A percentile compares a stretch with the other conserved stretches of the same genome.
Evolutionary conservation across 768 basidiomycete species (phyloP).

Genomic region (Rhodocollybia butyracea): DNA sequence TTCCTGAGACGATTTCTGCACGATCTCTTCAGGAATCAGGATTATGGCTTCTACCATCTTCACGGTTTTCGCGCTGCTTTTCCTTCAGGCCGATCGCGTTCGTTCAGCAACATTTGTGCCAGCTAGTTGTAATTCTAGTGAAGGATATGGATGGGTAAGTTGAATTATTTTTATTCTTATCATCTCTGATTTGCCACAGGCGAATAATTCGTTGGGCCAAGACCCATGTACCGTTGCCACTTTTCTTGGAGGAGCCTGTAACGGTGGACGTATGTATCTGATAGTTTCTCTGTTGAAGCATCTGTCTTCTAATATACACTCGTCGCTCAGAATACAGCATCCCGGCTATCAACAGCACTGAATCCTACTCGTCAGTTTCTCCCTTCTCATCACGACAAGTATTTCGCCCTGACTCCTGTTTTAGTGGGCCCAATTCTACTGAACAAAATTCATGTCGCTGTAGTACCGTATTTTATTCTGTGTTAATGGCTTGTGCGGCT

Average conservation of each 20-base stretch:
- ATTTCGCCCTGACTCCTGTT: too few species aligned
- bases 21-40: not conserved
- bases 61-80: not conserved
- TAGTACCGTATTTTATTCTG: constrained; percentile 3
- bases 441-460: constrained; percentile 6
- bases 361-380: too few species aligned
- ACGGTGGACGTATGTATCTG: not conserved
- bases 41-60: not conserved
- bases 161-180: not conserved
- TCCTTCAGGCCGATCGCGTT: not conserved
- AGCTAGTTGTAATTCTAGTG: constrained; percentile 4
- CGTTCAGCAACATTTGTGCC: not conserved
- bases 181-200: not conserved
- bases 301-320: not conserved
- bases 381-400: too few species aligned
- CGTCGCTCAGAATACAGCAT: constrained; percentile 3
- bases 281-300: not conserved
- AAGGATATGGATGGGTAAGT: constrained; percentile 9
- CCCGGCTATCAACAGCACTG: constrained; percentile 4
- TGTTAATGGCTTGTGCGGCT: constrained; percentile 6
- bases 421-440: not conserved
- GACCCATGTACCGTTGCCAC: constrained; percentile 26
- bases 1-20: not conserved
- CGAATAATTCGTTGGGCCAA: constrained; percentile 24
- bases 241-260: constrained; percentile 26